Conservation (phyloP, 805 yeast species). For the Candida quercuum region DNA sequence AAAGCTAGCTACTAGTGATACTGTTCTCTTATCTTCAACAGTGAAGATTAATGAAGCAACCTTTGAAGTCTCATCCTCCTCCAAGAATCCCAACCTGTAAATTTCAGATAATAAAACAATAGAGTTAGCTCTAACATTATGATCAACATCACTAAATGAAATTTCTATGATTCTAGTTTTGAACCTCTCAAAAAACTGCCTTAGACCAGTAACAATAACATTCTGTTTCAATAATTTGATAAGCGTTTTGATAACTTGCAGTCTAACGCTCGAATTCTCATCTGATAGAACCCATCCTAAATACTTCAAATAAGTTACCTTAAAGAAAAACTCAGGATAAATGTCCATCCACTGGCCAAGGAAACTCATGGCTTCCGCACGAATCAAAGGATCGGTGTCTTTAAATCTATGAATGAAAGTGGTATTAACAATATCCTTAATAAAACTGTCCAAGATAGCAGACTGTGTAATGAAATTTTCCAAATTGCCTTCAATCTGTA, state of each 20-base stretch:
- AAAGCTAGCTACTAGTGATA: conserved; percentile 51
- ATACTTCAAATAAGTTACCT: conserved; percentile 64
- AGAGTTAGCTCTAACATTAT: conserved; percentile 46
- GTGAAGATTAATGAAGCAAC: conserved; percentile 40
- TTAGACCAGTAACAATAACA: conserved; percentile 52
- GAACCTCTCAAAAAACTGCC: conserved; percentile 76
- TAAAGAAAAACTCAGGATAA: conserved; percentile 67
- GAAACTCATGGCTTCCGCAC: conserved; percentile 60
- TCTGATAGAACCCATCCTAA: conserved; percentile 88
- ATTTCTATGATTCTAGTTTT: conserved; percentile 62
- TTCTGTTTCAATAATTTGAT: conserved; percentile 41
- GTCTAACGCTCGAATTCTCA: conserved; percentile 50
- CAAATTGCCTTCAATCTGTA: conserved; percentile 39
- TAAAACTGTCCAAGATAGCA: conserved; percentile 46
- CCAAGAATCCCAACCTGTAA: conserved; percentile 56
- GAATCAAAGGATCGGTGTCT: conserved; percentile 67
- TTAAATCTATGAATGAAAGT: conserved; percentile 74
- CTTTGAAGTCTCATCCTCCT: conserved; percentile 46
- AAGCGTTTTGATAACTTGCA: conserved; percentile 56
- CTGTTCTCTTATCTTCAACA: conserved; percentile 23
- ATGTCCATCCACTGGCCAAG: conserved; percentile 69
- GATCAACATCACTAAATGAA: conserved; percentile 49
- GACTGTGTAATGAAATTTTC: conserved; percentile 41
- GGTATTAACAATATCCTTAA: conserved; percentile 60
- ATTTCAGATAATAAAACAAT: conserved; percentile 51